A percentile compares a stretch with the other conserved stretches of the same genome.
These are phyloP conservation scores for Epichloe glyceriae DNA, from an alignment of 2,329 filamentous ascomycete species.

Conservation along the genomic window DNA sequence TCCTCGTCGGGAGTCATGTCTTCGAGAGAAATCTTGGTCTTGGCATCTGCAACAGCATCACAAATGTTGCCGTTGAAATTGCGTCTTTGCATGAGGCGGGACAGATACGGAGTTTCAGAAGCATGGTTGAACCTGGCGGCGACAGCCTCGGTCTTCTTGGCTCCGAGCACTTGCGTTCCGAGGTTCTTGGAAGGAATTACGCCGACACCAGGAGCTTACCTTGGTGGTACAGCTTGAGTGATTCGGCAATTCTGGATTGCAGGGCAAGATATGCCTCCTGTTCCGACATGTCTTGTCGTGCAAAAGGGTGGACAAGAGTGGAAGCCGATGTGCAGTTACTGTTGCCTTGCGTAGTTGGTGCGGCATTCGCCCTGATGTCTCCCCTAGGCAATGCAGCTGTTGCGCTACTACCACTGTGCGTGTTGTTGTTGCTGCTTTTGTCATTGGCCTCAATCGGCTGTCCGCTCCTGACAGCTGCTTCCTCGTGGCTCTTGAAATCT, in stretches of 20 bases:
- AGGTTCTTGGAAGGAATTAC: conserved; percentile 28
- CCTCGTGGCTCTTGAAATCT: conserved; percentile 92
- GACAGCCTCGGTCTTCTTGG: background rate
- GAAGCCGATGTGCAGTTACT: conserved; percentile 1
- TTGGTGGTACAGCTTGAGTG: conserved; percentile 37
- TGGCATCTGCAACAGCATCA: conserved; percentile 46
- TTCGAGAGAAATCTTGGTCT: conserved; percentile 37
- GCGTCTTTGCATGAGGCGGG: conserved; percentile 47
- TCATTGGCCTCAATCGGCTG: conserved; percentile 52
- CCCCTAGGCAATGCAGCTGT: conserved; percentile 2
- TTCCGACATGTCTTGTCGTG: conserved; percentile 34
- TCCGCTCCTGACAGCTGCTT: conserved; percentile 78
- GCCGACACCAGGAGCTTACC: conserved; percentile 36
- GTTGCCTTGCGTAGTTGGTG: background rate
- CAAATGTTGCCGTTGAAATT: conserved; percentile 49
- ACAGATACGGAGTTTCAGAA: conserved; percentile 52
- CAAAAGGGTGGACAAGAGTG: conserved; percentile 21
- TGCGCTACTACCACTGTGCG: background rate
- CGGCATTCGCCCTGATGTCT: conserved; percentile 14
- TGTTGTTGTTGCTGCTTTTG: background rate
- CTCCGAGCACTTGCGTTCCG: background rate
- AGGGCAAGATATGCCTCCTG: conserved; percentile 38
- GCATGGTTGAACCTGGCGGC: conserved; percentile 36
- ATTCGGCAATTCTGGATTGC: conserved; percentile 39
- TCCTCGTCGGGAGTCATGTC: conserved; percentile 42